phyloP scores from a whole-genome alignment of 331 rosid species.

The Malus hybrid region DNA sequence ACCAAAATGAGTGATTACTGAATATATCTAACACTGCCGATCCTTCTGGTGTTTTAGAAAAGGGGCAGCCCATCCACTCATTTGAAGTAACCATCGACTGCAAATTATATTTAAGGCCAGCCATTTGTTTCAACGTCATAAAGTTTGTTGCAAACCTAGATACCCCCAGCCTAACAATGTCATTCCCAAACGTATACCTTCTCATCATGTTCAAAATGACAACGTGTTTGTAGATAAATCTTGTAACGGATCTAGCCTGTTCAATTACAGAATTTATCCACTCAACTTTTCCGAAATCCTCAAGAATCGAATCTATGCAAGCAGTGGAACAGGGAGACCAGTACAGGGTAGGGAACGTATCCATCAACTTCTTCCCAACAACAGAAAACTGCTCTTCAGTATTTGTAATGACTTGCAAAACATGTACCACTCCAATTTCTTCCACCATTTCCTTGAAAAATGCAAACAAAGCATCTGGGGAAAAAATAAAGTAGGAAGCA shows the following conservation, averaged over 20 bases:
- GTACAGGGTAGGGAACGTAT: constrained; percentile 20
- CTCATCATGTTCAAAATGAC: constrained; percentile 23
- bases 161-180: constrained; percentile 20
- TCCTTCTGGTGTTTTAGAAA: constrained; percentile 15
- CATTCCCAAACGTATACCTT: constrained; percentile 23
- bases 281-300: constrained; percentile 22
- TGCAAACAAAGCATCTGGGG: constrained; percentile 13
- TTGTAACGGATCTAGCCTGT: constrained; percentile 22
- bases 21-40: constrained; percentile 7
- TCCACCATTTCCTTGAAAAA: constrained; percentile 20
- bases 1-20: constrained; percentile 19
- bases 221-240: constrained; percentile 12
- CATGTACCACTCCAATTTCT: constrained; percentile 18
- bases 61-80: constrained; percentile 17
- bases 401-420: constrained; percentile 22
- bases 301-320: constrained; percentile 9
- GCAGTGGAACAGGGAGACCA: constrained; percentile 23
- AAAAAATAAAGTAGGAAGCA: constrained; percentile 1
- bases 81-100: constrained; percentile 25
- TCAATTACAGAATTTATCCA: constrained; percentile 21
- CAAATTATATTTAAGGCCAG: constrained; percentile 22
- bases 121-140: constrained; percentile 24
- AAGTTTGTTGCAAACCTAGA: constrained; percentile 16
- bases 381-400: constrained; percentile 6
- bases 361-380: constrained; percentile 26